phyloP scores from a whole-genome alignment of 176 grass and related monocot genomes.

The Tillandsia leiboldiana region DNA sequence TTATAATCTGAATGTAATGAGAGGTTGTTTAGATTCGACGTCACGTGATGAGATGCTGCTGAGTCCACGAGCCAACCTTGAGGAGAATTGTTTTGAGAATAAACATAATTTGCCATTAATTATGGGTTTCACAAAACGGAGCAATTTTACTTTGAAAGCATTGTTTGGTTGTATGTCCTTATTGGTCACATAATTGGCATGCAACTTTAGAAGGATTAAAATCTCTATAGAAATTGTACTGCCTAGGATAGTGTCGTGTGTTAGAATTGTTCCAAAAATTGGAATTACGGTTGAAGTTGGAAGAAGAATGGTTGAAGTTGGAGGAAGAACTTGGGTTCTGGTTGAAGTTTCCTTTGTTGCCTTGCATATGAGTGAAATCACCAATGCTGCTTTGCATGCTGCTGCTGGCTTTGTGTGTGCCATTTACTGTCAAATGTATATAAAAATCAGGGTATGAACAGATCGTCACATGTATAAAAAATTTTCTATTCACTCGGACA shows the following conservation, averaged over 20 bases:
- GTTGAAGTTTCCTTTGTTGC: not conserved
- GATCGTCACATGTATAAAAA: too few relatives aligned
- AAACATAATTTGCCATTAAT: too few relatives aligned
- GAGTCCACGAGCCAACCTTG: conserved; percentile 2
- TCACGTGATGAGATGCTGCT: not conserved
- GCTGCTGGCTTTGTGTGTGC: not conserved
- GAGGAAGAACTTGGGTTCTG: not conserved
- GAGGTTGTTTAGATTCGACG: not conserved
- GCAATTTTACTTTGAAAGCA: not conserved
- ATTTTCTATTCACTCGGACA: too few relatives aligned
- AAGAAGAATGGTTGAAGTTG: too few relatives aligned
- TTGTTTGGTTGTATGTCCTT: not conserved
- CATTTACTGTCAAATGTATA: not conserved
- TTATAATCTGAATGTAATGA: not conserved
- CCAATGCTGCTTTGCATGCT: too few relatives aligned
- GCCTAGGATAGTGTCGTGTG: too few relatives aligned
- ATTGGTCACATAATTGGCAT: not conserved
- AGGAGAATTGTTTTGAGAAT: not conserved
- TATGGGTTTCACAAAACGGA: not conserved
- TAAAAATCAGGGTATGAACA: too few relatives aligned
- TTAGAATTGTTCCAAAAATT: too few relatives aligned
- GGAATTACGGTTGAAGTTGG: too few relatives aligned
- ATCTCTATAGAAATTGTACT: not conserved
- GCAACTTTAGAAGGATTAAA: not conserved
- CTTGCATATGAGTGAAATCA: not conserved